Base-by-base conservation (phyloP, 2,329 filamentous ascomycete genomes). In the Cladophialophora immunda region DNA sequence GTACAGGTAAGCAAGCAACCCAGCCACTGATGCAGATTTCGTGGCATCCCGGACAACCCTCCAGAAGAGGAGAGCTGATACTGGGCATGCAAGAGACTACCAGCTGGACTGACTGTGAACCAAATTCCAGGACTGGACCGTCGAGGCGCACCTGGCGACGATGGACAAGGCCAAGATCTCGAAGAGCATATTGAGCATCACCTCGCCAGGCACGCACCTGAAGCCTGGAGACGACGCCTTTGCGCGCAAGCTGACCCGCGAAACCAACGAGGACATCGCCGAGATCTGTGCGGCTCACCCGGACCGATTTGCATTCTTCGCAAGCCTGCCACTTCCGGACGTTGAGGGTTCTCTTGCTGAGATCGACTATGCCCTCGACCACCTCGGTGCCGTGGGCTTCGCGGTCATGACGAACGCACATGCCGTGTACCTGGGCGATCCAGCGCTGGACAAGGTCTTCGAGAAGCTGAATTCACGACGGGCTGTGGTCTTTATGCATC, bases 141-240 rank as follows among this genome's bases (percentile, higher is more conserved):
- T 74, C 8, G 76, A 81, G 64, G 69, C 71, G 15, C 84, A 87
- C 67, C 76, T 87, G 1, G 73, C 75, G 0, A 75, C 86, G 66
- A 87, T 87, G 85, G 70, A 80, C 52, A 71, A 76, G 1, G 72
- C 79, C 63, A 79, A 81, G 66, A 84, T 88, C 66, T 72, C 73
- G 4, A 84, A 81, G 70, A 83, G 83, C 15, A 82, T 87, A 36
- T 74, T 88, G 7, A 85, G 82, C 71, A 83, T 87, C 72, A 84
- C 81, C 2, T 82, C 82, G 0, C 86, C 85, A 0, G 85, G 85
- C 7, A 84, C 81, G 0, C 75, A 84, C 65, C 76, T 87, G 13
- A 32, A 19, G 7, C 27, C 34, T 17, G 74, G 75, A 0, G 75
- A 79, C 0, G 75, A 84, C 65, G 68, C 76, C 45, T 59, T 70